Base-by-base conservation (phyloP, 2,329 filamentous ascomycete genomes). In the Zasmidium angulare region DNA sequence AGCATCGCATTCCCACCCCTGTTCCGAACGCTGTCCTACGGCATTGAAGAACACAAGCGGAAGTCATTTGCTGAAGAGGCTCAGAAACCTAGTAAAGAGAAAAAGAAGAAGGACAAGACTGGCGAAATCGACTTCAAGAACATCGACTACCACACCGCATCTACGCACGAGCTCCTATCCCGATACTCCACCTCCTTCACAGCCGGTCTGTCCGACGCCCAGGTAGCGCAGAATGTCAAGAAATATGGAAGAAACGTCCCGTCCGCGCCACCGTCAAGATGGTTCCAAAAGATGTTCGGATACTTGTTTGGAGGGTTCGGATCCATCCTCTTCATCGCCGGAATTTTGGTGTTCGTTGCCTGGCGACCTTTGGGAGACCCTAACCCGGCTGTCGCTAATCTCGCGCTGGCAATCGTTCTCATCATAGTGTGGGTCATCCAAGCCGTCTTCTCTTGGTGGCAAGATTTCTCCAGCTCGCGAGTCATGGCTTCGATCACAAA, bases 251-350 rank as follows among this genome's bases (percentile, higher is more conserved):
- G 76, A 60, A 93, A 93, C 69, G 81, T 82, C 7, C 86, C 86
- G 3, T 86, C 87, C 2, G 82, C 85, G 2, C 85, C 88, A 1
- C 84, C 86, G 14, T 88, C 86, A 3, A 83, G 82, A 60, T 80
- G 82, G 63, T 71, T 86, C 48, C 78, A 78, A 47, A 84, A 84
- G 61, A 80, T 86, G 3, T 75, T 87, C 31, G 84, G 84, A 19
- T 93, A 93, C 74, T 86, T 92, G 67, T 91, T 91, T 76, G 87
- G 87, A 64, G 89, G 89, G 1, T 93, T 93, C 65, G 89, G 89
- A 1, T 81, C 84, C 1, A 84, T 93, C 53, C 80, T 93, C 2
- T 80, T 92, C 6, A 69, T 86, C 1, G 89, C 88, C 19, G 80
- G 83, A 20, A 82, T 92, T 36, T 80, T 93, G 2, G 89, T 93